Conservation (phyloP, 495 filamentous ascomycete genomes). For the Neurospora africana region DNA sequence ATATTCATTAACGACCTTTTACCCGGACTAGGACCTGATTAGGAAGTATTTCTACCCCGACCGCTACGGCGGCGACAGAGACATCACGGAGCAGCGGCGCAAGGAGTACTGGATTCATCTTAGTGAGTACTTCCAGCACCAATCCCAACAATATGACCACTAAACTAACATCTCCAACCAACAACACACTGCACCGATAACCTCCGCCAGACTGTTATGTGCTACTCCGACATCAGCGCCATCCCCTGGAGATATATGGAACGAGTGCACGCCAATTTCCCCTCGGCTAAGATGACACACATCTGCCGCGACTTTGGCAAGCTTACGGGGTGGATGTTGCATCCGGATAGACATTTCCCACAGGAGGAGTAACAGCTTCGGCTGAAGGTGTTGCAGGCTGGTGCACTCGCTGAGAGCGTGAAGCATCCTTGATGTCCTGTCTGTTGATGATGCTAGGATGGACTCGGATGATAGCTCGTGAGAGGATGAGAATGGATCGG, state of each 20-base stretch:
- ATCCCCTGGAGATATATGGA: slow-evolving; percentile 2
- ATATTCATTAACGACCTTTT: background rate
- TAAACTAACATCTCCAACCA: background rate
- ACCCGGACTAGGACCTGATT: slow-evolving; percentile 1
- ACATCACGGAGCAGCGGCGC: background rate
- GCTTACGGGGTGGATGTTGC: slow-evolving; percentile 1
- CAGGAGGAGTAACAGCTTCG: slow-evolving; percentile 5
- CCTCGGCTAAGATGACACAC: slow-evolving; percentile 4
- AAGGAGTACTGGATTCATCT: slow-evolving; percentile 4
- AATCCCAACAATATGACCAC: background rate
- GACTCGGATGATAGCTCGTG: background rate
- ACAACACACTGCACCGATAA: slow-evolving; percentile 24
- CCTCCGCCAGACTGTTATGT: slow-evolving; percentile 26
- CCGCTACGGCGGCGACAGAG: background rate
- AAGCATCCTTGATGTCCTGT: background rate
- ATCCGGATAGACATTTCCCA: background rate
- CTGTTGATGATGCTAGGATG: background rate
- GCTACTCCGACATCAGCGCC: slow-evolving; percentile 18
- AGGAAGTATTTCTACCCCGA: slow-evolving; percentile 4
- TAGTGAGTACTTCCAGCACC: background rate
- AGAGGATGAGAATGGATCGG: background rate
- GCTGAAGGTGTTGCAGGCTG: background rate
- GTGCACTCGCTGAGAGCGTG: background rate
- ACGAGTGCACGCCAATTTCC: background rate
- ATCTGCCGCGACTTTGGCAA: slow-evolving; percentile 5